Base-by-base conservation (phyloP, 2,329 filamentous ascomycete genomes). In the Nigrospora oryzae region DNA sequence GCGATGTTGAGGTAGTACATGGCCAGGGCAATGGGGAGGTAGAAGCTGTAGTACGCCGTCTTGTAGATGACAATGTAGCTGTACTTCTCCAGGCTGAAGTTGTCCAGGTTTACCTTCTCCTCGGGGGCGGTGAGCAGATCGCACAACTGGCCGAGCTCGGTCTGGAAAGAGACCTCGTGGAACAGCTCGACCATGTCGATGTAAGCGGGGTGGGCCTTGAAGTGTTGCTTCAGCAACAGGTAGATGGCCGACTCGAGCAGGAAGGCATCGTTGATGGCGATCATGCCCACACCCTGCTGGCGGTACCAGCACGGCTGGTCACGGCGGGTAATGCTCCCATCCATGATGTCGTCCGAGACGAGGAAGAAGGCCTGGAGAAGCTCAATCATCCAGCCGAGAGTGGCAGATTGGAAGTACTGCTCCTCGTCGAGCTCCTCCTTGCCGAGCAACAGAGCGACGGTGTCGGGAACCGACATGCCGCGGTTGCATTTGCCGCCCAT, bases 61-160 rank as follows among this genome's bases (percentile, higher is more conserved):
- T 98, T 98, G 83, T 95, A 97, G 69, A 95, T 87, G 71, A 98
- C 93, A 61, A 98, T 98, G 77, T 97, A 98, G 58, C 76, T 83
- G 75, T 95, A 95, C 77, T 95, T 98, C 50, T 90, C 79, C 67
- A 96, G 76, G 66, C 83, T 89, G 77, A 98, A 98, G 74, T 95
- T 95, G 76, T 87, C 75, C 52, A 98, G 83, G 69, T 97, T 83
- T 60, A 97, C 86, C 50, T 83, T 75, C 65, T 96, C 90, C 71
- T 98, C 93, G 36, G 93, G 93, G 34, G 93, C 93, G 39, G 93
- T 98, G 63, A 97, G 81, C 52, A 98, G 75, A 66, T 98, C 93
- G 66, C 89, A 94, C 45, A 89, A 75, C 76, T 98, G 93, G 54
- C 93, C 93, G 48, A 96, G 75, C 73, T 98, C 93, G 47, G 93